Evolutionary conservation across 2,329 filamentous ascomycete species (phyloP).

Genomic region (Trichoderma sp.): DNA sequence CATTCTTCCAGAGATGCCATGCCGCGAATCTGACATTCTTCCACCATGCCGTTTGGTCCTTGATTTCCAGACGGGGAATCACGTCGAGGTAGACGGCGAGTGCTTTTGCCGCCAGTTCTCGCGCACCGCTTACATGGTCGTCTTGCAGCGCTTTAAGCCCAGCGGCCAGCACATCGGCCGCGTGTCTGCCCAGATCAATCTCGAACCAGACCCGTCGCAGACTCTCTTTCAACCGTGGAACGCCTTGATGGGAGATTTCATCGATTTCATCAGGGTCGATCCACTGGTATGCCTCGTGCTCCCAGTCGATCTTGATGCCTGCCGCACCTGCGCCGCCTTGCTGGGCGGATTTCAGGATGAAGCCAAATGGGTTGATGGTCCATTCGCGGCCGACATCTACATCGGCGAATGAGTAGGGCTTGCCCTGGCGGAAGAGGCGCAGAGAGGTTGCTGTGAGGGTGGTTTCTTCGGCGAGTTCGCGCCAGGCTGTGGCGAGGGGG

Average conservation of each 20-base stretch:
- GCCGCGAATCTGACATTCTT: constrained; percentile 54
- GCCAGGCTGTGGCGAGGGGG: constrained; percentile 59
- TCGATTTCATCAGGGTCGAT: constrained; percentile 54
- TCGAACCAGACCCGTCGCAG: constrained; percentile 62
- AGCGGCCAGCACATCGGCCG: constrained; percentile 47
- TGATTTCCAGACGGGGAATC: constrained; percentile 38
- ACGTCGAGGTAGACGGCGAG: constrained; percentile 53
- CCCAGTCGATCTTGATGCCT: constrained; percentile 60
- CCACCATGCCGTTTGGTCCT: constrained; percentile 53
- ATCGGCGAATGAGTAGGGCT: constrained; percentile 60
- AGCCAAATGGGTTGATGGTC: constrained; percentile 65
- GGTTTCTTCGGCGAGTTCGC: constrained; percentile 66
- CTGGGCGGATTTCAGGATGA: constrained; percentile 46
- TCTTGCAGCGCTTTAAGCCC: constrained; percentile 53
- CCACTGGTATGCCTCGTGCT: constrained; percentile 62
- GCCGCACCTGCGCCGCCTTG: constrained; percentile 38
- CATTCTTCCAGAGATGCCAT: constrained; percentile 67
- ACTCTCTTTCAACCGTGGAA: constrained; percentile 60
- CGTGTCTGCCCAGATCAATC: constrained; percentile 48
- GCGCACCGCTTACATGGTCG: constrained; percentile 62
- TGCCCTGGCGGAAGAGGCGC: constrained; percentile 57
- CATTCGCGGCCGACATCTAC: constrained; percentile 56
- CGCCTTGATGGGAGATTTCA: constrained; percentile 50
- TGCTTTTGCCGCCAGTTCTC: constrained; percentile 58
- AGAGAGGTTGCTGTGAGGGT: constrained; percentile 50